phyloP scores from a whole-genome alignment of 139 green algal species.

The Closterium sp. region DNA sequence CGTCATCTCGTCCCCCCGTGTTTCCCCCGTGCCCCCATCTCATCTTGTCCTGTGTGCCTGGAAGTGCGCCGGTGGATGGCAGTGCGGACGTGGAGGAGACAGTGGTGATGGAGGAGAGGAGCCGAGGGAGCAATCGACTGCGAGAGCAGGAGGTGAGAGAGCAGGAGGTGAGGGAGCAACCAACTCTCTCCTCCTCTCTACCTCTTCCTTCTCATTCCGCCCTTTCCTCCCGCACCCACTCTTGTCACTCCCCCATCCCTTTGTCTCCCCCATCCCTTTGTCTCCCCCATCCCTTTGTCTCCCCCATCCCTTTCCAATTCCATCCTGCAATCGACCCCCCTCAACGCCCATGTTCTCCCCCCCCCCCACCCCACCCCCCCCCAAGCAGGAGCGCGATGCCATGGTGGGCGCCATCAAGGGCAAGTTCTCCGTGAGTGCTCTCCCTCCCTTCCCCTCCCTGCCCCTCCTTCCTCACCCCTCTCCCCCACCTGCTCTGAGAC shows the following conservation, averaged over 20 bases:
- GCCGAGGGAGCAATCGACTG: neutral
- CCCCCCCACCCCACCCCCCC: too few species aligned
- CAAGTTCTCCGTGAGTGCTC: constrained; percentile 19
- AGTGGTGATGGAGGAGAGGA: neutral
- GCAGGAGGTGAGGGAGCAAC: neutral
- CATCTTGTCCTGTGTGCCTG: too few species aligned
- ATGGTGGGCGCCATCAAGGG: constrained; percentile 21
- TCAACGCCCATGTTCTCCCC: neutral
- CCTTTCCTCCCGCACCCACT: neutral
- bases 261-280: neutral
- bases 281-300: neutral
- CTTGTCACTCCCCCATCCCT: neutral
- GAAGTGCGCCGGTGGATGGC: too few species aligned
- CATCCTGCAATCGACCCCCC: neutral
- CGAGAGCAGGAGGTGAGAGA: neutral
- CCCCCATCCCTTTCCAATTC: neutral
- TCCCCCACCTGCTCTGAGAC: neutral
- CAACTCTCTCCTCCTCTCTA: neutral
- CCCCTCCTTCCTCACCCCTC: neutral
- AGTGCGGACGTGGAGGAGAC: neutral
- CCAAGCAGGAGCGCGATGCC: neutral
- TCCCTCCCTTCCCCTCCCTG: neutral
- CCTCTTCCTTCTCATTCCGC: neutral
- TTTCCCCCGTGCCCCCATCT: too few species aligned
- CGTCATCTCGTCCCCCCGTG: too few species aligned